Evolutionary conservation across 345 rosid species (phyloP), one percentile per base, ranked within the genome.

Genomic region (Citropsis articulata): DNA sequence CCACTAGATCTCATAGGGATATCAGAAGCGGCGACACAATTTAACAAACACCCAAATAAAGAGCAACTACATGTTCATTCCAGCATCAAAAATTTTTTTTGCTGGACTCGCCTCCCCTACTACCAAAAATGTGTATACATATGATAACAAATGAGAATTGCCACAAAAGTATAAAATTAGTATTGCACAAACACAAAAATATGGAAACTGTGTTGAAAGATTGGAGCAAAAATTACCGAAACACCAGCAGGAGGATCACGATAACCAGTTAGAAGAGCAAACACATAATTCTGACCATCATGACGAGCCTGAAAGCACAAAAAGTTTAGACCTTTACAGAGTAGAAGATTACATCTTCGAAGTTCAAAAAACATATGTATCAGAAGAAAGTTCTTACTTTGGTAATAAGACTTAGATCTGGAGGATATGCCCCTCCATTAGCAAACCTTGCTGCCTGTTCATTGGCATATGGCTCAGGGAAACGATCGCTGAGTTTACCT

Each of bases 351-450:
- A 63, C 14, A 73, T 62, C 31, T 71, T 64, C 75, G 62, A 53
- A 53, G 22, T 53, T 53, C 22, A 75, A 45, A 7, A 35, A 69
- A 40, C 18, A 45, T 21, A 78, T 48, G 75, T 3, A 31, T 13
- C 5, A 65, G 65, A 75, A 79, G 33, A 72, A 13, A 59, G 74
- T 73, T 73, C 82, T 89, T 83, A 97, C 98, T 90, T 97, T 97
- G 31, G 99, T 97, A 74, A 97, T 89, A 76, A 97, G 98, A 91
- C 98, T 97, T 59, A 97, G 85, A 92, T 97, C 99, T 72, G 99
- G 98, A 77, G 99, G 99, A 88, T 97, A 94, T 6, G 99, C 99
- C 81, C 99, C 99, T 81, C 99, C 99, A 91, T 97, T 97, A 50
- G 99, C 99, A 87, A 94, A 97, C 87, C 98, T 93, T 79, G 99